A percentile compares a stretch with the other conserved stretches of the same genome.
Conservation (phyloP, 2,329 filamentous ascomycete genomes). For the Aureobasidium sp. region DNA sequence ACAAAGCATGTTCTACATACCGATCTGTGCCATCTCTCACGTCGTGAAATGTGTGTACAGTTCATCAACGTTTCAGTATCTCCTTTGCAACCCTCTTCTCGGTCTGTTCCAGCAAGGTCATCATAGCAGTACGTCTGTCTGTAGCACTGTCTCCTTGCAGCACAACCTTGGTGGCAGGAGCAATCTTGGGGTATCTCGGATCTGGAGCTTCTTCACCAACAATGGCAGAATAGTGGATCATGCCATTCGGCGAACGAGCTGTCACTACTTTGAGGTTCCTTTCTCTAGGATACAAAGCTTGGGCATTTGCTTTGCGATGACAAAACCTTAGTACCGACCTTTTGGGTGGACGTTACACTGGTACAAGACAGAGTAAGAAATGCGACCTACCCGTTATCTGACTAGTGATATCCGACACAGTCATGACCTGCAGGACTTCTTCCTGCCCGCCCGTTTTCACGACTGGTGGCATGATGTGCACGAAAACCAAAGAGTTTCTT, state of each 20-base stretch:
- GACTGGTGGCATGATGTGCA: background rate
- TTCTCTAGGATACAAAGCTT: conserved; percentile 17
- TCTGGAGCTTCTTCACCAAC: conserved; percentile 13
- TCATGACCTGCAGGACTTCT: conserved; percentile 4
- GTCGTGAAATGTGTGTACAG: background rate
- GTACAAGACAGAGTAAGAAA: background rate
- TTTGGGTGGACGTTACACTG: background rate
- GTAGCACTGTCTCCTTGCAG: conserved; percentile 15
- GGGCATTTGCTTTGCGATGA: conserved; percentile 16
- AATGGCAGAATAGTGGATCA: conserved; percentile 15
- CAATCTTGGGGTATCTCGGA: conserved; percentile 14
- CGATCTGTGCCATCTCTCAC: background rate
- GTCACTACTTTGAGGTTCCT: conserved; percentile 17
- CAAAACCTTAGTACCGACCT: background rate
- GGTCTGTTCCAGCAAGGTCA: conserved; percentile 18
- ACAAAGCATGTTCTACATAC: conserved; percentile 8
- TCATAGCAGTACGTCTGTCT: conserved; percentile 15
- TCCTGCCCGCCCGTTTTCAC: background rate
- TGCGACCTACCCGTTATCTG: conserved; percentile 14
- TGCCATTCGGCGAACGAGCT: conserved; percentile 12
- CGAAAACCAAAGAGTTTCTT: too few species aligned
- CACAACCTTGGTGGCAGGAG: conserved; percentile 16
- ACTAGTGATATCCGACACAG: conserved; percentile 10
- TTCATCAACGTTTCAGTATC: conserved; percentile 13
- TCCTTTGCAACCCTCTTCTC: conserved; percentile 18